A percentile compares a stretch with the other conserved stretches of the same genome.
Conservation (phyloP, 257 asterid species). For the Forsythia suspensa region DNA sequence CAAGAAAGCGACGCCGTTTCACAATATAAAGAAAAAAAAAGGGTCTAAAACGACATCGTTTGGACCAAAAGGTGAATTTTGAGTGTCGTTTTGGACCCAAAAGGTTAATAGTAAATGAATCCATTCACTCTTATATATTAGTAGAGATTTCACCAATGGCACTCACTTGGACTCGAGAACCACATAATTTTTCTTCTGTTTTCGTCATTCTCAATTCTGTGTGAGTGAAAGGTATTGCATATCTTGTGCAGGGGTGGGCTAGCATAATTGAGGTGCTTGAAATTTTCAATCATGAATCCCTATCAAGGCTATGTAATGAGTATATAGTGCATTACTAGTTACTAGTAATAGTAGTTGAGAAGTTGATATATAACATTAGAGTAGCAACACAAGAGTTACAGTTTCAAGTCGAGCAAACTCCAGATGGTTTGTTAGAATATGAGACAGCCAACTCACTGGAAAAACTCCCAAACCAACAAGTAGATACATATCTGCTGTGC, state of each 20-base stretch:
- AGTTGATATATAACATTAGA: background rate
- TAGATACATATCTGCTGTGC: background rate
- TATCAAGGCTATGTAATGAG: background rate
- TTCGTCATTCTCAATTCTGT: background rate
- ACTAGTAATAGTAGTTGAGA: background rate
- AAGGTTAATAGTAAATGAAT: no score
- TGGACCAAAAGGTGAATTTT: no score
- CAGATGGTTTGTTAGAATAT: background rate
- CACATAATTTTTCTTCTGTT: no score
- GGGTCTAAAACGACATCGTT: no score
- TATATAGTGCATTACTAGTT: background rate
- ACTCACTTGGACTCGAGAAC: no score
- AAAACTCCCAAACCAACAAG: background rate
- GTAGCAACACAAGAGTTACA: background rate
- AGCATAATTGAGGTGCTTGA: background rate
- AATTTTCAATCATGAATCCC: background rate
- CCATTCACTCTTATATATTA: no score
- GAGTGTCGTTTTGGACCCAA: no score
- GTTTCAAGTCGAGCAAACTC: background rate
- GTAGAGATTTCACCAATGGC: no score
- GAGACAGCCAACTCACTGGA: background rate
- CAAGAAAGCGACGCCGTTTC: no score
- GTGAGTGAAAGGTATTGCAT: background rate
- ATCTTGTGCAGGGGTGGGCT: background rate
- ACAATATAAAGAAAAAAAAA: no score